These are phyloP conservation scores for Stachybotrys chlorohalonatus DNA, from an alignment of 2,329 filamentous ascomycete genomes.

Conservation along the genomic window DNA sequence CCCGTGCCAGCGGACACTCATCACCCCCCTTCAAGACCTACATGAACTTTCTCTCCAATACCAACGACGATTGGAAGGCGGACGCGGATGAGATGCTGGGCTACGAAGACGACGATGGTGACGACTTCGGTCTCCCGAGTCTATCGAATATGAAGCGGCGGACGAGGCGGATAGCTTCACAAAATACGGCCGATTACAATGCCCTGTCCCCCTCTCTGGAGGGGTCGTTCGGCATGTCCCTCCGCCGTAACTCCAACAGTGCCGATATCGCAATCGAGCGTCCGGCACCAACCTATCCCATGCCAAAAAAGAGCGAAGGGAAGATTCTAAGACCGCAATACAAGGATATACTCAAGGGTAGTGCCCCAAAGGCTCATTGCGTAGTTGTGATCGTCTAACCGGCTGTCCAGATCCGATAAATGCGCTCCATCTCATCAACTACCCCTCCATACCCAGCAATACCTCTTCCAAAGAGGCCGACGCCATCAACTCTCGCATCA, in stretches of 20 bases:
- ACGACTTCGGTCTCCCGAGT: slow-evolving; percentile 91
- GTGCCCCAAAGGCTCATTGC: slow-evolving; percentile 1
- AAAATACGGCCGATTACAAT: slow-evolving; percentile 18
- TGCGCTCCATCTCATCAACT: slow-evolving; percentile 85
- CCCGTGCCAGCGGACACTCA: slow-evolving; percentile 40
- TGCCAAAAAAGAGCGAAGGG: slow-evolving; percentile 80
- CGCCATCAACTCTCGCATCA: slow-evolving; percentile 76
- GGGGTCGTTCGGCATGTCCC: slow-evolving; percentile 25
- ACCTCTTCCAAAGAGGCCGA: slow-evolving; percentile 79
- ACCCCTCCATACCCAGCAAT: slow-evolving; percentile 64
- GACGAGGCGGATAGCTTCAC: slow-evolving; percentile 42
- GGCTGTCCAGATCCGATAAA: slow-evolving; percentile 65
- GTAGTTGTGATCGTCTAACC: neutral
- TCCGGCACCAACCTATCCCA: slow-evolving; percentile 72
- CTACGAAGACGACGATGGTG: slow-evolving; percentile 80
- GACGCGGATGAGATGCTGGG: slow-evolving; percentile 70
- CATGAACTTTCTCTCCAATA: slow-evolving; percentile 70
- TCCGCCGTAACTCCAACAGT: slow-evolving; percentile 68
- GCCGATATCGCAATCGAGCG: slow-evolving; percentile 91
- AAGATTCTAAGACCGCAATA: slow-evolving; percentile 97
- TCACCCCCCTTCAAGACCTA: slow-evolving; percentile 66
- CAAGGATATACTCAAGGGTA: slow-evolving; percentile 81
- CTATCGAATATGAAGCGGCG: slow-evolving; percentile 84
- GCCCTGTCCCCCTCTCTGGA: slow-evolving; percentile 26
- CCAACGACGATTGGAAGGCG: slow-evolving; percentile 73